Evolutionary conservation across 2,329 filamentous ascomycete genomes (phyloP), one percentile per base, ranked within the genome.

Genomic region (Aspergillus intermedius): DNA sequence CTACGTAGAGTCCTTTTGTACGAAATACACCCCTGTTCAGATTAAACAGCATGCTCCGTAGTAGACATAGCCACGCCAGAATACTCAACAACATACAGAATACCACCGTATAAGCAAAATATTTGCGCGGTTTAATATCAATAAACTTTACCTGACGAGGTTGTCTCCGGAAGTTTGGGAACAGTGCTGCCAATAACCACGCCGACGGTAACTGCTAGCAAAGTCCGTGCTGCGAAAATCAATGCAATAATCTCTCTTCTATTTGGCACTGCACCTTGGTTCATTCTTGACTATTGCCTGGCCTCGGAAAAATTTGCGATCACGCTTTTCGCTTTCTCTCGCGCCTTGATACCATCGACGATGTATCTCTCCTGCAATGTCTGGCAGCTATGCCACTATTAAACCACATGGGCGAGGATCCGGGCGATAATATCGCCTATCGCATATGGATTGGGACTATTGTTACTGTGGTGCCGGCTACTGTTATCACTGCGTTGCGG

Each of bases 391-490:
- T 19, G 37, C 13, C 15, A 17, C 35, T 2, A n/a, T 17, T 39
- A 17, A 10, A 15, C 15, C 9, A 5, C 39, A 42, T 19, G 41
- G 41, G 60, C 28, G 56, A 42, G 10, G 42, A 30, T 34, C 47
- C 45, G 2, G 22, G 47, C 45, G 46, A 52, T 4, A 42, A 58
- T 9, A 57, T 58, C 19, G 49, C 55, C 23, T 59, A 52, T 50
- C 50, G 41, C 22, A 53, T 61, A n/a, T 56, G 52, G 47, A 48
- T 62, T 9, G 60, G 61, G 17, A 62, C 58, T 4, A 54, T 59
- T 22, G 46, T 47, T 22, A 61, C 59, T 12, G 44, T 62, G 15
- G 49, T 62, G 4, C 58, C 59, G 30, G 61, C 60, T 15, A 62
- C 59, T 12, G 15, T 58, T 5, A 53, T 48, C 0, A 60, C 62